Evolutionary conservation across 2,329 filamentous ascomycete genomes (phyloP).

Genomic region (Fusarium sambucinum): DNA sequence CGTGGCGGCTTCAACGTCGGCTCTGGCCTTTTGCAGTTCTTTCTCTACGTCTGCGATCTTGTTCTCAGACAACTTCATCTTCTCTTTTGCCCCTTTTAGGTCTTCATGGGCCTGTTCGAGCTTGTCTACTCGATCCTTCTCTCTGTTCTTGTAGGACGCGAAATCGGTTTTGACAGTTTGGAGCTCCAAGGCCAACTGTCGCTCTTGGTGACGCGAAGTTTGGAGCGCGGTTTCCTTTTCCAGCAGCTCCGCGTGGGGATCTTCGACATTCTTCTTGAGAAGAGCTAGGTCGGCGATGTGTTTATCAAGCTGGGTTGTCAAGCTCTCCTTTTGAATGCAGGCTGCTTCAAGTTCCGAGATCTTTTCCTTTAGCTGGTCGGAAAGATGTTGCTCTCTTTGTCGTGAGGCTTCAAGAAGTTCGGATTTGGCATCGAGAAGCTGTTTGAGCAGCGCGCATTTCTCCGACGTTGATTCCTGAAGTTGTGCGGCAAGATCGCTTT

Average conservation of each 20-base stretch:
- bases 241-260: not conserved
- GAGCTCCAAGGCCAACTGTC: conserved; percentile 8
- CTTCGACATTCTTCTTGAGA: not conserved
- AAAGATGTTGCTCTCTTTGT: conserved; percentile 9
- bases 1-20: not conserved
- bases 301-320: not conserved
- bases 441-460: not conserved
- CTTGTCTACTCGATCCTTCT: not conserved
- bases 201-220: conserved; percentile 6
- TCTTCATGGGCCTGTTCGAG: not conserved
- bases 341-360: not conserved
- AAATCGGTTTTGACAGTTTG: not conserved
- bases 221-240: conserved; percentile 12
- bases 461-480: conserved; percentile 16
- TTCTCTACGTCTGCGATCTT: not conserved
- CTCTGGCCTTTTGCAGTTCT: not conserved
- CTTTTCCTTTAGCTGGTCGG: not conserved
- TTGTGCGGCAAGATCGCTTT: conserved; percentile 16
- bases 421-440: conserved; percentile 18
- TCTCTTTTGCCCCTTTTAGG: not conserved
- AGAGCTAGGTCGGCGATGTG: not conserved
- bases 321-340: not conserved
- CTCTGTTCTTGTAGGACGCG: not conserved
- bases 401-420: conserved; percentile 13
- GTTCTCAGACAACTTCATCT: not conserved